Conservation (phyloP, 1,284 basidiomycete species). For the Chalciporus sp. region DNA sequence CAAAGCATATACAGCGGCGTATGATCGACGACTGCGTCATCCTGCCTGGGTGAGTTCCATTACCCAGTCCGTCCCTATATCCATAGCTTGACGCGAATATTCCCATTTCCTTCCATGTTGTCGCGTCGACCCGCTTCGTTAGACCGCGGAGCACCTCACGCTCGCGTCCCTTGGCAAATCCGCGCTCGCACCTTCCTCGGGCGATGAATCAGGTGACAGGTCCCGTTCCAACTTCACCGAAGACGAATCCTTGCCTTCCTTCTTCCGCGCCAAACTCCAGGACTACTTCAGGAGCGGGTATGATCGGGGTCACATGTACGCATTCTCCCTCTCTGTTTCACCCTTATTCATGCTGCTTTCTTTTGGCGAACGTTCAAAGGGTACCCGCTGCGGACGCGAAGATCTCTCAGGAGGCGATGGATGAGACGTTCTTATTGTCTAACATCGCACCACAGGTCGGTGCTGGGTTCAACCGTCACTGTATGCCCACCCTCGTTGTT, state of each 20-base stretch:
- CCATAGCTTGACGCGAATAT: slow-evolving; percentile 1
- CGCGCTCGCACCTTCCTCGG: not conserved
- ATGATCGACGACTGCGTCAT: slow-evolving; percentile 89
- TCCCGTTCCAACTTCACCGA: slow-evolving; percentile 85
- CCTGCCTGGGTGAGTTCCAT: slow-evolving; percentile 80
- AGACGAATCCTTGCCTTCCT: slow-evolving; percentile 75
- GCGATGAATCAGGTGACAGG: slow-evolving; percentile 62
- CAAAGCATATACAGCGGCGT: slow-evolving; percentile 85
- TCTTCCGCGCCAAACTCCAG: slow-evolving; percentile 84
- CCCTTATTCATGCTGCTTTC: not conserved
- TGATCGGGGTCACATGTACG: slow-evolving; percentile 95
- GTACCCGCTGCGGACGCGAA: slow-evolving; percentile 99
- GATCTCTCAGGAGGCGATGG: slow-evolving; percentile 88
- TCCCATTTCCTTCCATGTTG: not conserved
- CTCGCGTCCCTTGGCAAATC: not conserved
- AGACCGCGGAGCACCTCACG: slow-evolving; percentile 79
- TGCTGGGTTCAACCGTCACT: slow-evolving; percentile 96
- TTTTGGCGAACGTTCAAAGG: slow-evolving; percentile 44
- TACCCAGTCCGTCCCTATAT: not conserved
- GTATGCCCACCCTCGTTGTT: slow-evolving; percentile 44
- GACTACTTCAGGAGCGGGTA: slow-evolving; percentile 96
- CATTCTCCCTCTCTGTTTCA: slow-evolving; percentile 21
- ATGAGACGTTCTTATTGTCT: slow-evolving; percentile 93
- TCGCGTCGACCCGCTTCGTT: not conserved
- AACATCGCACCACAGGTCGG: slow-evolving; percentile 99